phyloP scores from a whole-genome alignment of 2,329 filamentous ascomycete species.

The Verticillium nonalfalfae region DNA sequence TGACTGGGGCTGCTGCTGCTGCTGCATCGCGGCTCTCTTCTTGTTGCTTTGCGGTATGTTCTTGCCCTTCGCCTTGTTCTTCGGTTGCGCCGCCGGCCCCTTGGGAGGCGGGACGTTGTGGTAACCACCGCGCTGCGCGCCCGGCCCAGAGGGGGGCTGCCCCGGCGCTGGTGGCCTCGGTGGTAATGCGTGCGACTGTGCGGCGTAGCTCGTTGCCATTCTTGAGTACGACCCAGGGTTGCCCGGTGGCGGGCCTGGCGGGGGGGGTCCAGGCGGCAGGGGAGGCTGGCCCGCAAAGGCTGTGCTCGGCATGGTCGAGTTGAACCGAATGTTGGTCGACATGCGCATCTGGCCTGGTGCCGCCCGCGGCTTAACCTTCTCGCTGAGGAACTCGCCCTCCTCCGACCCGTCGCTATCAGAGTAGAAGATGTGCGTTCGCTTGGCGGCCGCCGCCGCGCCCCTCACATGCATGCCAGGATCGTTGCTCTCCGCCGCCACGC shows the following conservation, averaged over 20 bases:
- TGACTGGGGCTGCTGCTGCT: too few relatives aligned
- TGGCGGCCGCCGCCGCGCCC: slow-evolving; percentile 23
- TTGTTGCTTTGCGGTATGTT: slow-evolving; percentile 5
- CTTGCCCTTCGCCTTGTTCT: slow-evolving; percentile 5
- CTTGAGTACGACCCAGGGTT: slow-evolving; percentile 13
- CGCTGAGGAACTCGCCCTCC: slow-evolving; percentile 31
- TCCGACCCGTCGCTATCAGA: slow-evolving; percentile 42
- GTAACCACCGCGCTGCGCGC: slow-evolving; percentile 5
- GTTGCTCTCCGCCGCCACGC: slow-evolving; percentile 16
- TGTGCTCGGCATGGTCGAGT: slow-evolving; percentile 7
- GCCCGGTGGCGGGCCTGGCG: slow-evolving; percentile 17
- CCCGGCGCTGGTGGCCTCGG: background rate
- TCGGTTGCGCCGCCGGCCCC: slow-evolving; percentile 7
- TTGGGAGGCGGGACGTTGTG: slow-evolving; percentile 7
- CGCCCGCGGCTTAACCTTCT: slow-evolving; percentile 22
- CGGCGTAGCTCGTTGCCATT: slow-evolving; percentile 7
- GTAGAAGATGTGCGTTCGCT: slow-evolving; percentile 32
- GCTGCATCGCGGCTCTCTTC: slow-evolving; percentile 1
- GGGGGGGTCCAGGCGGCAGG: slow-evolving; percentile 30
- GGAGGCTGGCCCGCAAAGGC: slow-evolving; percentile 23
- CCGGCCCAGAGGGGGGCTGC: background rate
- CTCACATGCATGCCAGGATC: slow-evolving; percentile 20
- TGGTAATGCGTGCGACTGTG: slow-evolving; percentile 3
- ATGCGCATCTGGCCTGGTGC: slow-evolving; percentile 28
- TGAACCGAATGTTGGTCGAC: slow-evolving; percentile 32